Base-by-base conservation (phyloP, 2,329 filamentous ascomycete genomes). In the Calonectria crousiana region DNA sequence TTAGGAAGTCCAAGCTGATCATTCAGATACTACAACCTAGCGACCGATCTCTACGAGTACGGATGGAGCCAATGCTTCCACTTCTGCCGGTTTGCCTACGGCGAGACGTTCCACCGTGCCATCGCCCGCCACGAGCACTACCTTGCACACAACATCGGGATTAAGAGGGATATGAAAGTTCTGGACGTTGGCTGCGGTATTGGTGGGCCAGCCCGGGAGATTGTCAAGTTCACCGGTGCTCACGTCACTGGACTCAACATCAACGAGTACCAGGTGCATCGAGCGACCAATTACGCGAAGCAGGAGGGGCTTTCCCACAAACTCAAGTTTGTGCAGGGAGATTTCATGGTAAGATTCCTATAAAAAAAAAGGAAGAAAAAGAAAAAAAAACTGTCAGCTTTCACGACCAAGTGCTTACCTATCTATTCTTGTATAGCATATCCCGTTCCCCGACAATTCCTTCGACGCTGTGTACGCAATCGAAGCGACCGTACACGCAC, bases 101-200 rank as follows among this genome's bases (percentile, higher is more conserved):
- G 93, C 81, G 96, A 98, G 87, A 87, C 92, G 65, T 98, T 98
- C 88, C 89, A 92, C 85, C 94, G 96, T 85, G 96, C 95, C 73
- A 95, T 98, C 84, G 95, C 95, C 79, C 94, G 96, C 68, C 96
- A 98, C 83, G 96, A 98, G 88, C 96, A 98, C 89, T 98, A 98
- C 87, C 93, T 98, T 23, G 96, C 96, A 41, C 92, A 95, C 85
- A 92, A 92, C 84, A 97, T 98, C 85, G 92, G 92, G 77, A 92
- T 98, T 81, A 91, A 93, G 84, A 92, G 94, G 80, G 91, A 91
- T 79, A 95, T 96, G 92, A 93, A 92, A 81, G 95, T 98, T 41
- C 89, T 98, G n/a, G 96, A 98, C 81, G 96, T 98, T 74, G 96
- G 96, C 74, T 98, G 96, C 82, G 96, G 96, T 90, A 95, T 98